Conservation (phyloP, 2,329 filamentous ascomycete species). For the Xylariaceae sp. region DNA sequence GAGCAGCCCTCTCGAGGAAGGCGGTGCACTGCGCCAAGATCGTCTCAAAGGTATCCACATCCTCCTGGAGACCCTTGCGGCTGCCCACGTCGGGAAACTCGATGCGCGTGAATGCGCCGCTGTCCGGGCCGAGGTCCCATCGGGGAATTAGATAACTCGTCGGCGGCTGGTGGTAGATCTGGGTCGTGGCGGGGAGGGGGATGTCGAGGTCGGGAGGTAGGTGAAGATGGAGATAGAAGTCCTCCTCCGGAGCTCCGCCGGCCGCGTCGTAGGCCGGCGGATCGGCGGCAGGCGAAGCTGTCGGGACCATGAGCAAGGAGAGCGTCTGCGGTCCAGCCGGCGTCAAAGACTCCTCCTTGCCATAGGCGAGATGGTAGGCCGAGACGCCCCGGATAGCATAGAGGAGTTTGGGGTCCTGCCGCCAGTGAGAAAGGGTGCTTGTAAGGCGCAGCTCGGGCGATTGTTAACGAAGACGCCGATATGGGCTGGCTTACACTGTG, state of each 20-base stretch:
- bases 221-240: slow-evolving; percentile 95
- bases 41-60: slow-evolving; percentile 93
- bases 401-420: slow-evolving; percentile 55
- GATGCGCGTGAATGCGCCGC: slow-evolving; percentile 85
- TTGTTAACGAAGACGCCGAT: too few relatives aligned
- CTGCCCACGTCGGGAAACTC: slow-evolving; percentile 74
- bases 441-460: not conserved
- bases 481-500: slow-evolving; percentile 31
- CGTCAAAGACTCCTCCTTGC: slow-evolving; percentile 75
- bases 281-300: slow-evolving; percentile 63
- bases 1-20: slow-evolving; percentile 77
- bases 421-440: not conserved
- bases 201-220: slow-evolving; percentile 91
- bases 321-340: slow-evolving; percentile 82
- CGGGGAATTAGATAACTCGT: slow-evolving; percentile 89
- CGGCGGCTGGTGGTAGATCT: slow-evolving; percentile 94
- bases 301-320: slow-evolving; percentile 92
- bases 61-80: slow-evolving; percentile 73
- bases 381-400: slow-evolving; percentile 77
- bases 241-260: slow-evolving; percentile 60
- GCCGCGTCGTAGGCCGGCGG: slow-evolving; percentile 43
- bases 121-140: slow-evolving; percentile 85
- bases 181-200: slow-evolving; percentile 86
- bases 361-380: slow-evolving; percentile 85
- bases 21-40: slow-evolving; percentile 97